phyloP scores from a whole-genome alignment of 2,329 filamentous ascomycete species.

The Arthrinium phaeospermum region DNA sequence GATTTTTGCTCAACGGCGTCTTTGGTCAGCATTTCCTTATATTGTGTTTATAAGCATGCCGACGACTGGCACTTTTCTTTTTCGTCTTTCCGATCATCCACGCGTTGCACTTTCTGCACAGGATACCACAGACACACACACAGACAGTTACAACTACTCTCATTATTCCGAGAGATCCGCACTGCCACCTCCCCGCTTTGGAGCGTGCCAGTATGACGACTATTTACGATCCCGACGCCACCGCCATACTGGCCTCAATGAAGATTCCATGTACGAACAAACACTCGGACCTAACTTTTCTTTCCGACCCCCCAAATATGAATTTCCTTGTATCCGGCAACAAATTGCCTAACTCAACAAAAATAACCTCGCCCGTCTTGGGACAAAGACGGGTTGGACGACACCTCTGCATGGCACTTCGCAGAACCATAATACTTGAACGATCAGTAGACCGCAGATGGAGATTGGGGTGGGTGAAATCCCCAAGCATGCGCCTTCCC shows the following conservation, averaged over 20 bases:
- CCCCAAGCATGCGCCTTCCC: conserved; percentile 25
- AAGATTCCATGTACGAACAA: conserved; percentile 28
- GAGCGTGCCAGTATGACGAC: conserved; percentile 23
- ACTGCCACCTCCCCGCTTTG: conserved; percentile 23
- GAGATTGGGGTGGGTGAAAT: conserved; percentile 23
- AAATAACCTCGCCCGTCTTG: conserved; percentile 22
- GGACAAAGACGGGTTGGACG: conserved; percentile 12
- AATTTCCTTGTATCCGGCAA: conserved; percentile 33
- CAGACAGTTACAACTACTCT: conserved; percentile 12
- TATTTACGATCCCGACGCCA: conserved; percentile 27
- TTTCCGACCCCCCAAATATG: conserved; percentile 25
- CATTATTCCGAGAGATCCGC: conserved; percentile 24
- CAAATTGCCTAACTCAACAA: conserved; percentile 9
- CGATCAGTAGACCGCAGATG: conserved; percentile 32
- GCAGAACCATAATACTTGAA: conserved; percentile 25
- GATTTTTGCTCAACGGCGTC: conserved; percentile 30
- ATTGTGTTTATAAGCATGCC: conserved; percentile 27
- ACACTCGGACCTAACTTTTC: conserved; percentile 27
- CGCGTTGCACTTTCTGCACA: conserved; percentile 9
- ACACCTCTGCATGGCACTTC: conserved; percentile 21
- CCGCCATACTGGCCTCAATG: conserved; percentile 26
- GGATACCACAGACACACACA: conserved; percentile 1
- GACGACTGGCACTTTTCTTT: conserved; percentile 20
- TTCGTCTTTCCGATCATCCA: conserved; percentile 20
- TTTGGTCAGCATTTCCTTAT: conserved; percentile 26